A percentile compares a stretch with the other conserved stretches of the same genome.
Evolutionary conservation across 2,329 filamentous ascomycete species (phyloP).

Genomic region (Aspergillus ochraceus): DNA sequence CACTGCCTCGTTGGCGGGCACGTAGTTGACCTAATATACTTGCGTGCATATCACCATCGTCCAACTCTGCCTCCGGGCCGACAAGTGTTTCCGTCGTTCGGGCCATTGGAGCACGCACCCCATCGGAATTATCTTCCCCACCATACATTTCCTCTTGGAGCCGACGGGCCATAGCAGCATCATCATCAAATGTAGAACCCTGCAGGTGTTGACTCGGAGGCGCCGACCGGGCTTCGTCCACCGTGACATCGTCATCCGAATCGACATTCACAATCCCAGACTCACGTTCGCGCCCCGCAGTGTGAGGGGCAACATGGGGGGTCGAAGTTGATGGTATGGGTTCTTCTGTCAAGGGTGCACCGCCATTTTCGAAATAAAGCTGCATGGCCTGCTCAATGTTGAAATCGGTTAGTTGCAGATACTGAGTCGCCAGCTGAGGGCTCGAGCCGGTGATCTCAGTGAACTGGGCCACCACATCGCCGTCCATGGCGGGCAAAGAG

Average conservation of each 20-base stretch:
- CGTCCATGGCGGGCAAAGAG: slow-evolving; percentile 58
- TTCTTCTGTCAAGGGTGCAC: slow-evolving; percentile 57
- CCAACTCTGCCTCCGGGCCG: slow-evolving; percentile 62
- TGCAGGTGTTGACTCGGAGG: slow-evolving; percentile 36
- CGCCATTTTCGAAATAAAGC: slow-evolving; percentile 87
- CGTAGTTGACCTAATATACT: slow-evolving; percentile 68
- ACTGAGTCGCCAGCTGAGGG: slow-evolving; percentile 73
- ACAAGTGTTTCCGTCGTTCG: slow-evolving; percentile 89
- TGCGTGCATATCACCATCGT: slow-evolving; percentile 58
- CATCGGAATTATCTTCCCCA: slow-evolving; percentile 57
- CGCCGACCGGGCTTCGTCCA: slow-evolving; percentile 33
- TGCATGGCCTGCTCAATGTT: slow-evolving; percentile 83
- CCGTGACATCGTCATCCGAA: slow-evolving; percentile 68
- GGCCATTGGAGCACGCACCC: slow-evolving; percentile 84
- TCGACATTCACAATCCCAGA: slow-evolving; percentile 71
- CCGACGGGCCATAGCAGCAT: slow-evolving; percentile 87
- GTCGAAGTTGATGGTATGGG: slow-evolving; percentile 37
- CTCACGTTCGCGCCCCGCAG: slow-evolving; percentile 52
- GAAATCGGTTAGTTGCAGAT: slow-evolving; percentile 80
- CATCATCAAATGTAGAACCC: slow-evolving; percentile 70
- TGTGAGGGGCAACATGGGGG: slow-evolving; percentile 27
- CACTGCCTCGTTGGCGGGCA: slow-evolving; percentile 41
- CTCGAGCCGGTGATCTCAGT: slow-evolving; percentile 76
- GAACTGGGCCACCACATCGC: slow-evolving; percentile 72
- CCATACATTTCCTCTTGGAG: slow-evolving; percentile 90